Percentiles rank a stretch among this genome's conserved stretches.
Evolutionary conservation across 1,284 basidiomycete species (phyloP).

Genomic region (Malassezia dermatis): DNA sequence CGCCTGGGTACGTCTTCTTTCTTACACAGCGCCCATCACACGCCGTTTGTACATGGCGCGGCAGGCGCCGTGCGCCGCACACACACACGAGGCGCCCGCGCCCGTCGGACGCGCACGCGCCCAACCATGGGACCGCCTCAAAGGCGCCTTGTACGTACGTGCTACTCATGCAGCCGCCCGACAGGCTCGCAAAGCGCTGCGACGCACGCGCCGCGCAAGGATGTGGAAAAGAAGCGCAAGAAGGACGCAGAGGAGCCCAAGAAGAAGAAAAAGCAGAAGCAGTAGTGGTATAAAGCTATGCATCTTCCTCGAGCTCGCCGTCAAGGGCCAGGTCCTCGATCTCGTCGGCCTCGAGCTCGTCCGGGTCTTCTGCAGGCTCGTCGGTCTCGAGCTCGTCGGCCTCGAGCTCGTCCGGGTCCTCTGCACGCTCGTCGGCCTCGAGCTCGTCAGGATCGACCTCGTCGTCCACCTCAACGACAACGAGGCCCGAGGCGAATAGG

Average conservation of each 20-base stretch:
- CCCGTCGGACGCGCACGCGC: conserved; percentile 18
- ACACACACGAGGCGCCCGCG: conserved; percentile 12
- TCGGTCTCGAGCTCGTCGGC: neutral
- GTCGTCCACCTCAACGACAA: conserved; percentile 25
- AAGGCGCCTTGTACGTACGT: conserved; percentile 22
- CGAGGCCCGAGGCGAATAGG: conserved; percentile 33
- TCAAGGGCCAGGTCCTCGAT: neutral
- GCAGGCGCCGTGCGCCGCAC: conserved; percentile 18
- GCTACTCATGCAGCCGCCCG: conserved; percentile 15
- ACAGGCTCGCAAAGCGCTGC: conserved; percentile 6
- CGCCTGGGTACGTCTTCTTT: conserved; percentile 18
- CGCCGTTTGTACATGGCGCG: conserved; percentile 21
- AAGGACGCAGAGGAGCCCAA: conserved; percentile 15
- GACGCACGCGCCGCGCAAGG: neutral
- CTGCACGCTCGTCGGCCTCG: conserved; percentile 4
- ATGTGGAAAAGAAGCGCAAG: conserved; percentile 21
- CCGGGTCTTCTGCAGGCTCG: neutral
- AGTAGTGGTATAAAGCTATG: conserved; percentile 3
- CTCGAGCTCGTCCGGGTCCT: conserved; percentile 5
- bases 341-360: neutral
- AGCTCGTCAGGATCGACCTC: neutral
- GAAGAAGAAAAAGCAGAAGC: conserved; percentile 12
- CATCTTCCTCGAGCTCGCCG: neutral
- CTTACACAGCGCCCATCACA: conserved; percentile 9
- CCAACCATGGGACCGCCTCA: conserved; percentile 33